Conservation (phyloP, 2,329 filamentous ascomycete genomes). For the Arthrobotrys conoides region DNA sequence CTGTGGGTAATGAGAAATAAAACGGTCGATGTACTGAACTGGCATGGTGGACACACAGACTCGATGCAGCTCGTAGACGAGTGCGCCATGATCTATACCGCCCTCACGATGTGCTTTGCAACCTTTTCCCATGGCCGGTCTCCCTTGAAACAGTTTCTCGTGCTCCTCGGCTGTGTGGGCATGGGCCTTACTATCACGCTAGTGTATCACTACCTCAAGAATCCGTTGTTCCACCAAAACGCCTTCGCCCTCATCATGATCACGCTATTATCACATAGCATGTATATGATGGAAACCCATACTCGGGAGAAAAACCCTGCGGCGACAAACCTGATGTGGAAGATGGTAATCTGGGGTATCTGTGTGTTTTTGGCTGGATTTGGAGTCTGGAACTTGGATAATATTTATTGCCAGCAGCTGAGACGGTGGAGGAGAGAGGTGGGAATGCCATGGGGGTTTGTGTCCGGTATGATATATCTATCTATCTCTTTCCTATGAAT, state of each 20-base stretch:
- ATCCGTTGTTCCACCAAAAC: conserved; percentile 85
- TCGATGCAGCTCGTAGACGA: conserved; percentile 75
- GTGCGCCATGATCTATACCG: conserved; percentile 75
- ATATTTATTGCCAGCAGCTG: conserved; percentile 78
- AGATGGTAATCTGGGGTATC: conserved; percentile 78
- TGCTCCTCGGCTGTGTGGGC: conserved; percentile 73
- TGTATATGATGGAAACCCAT: conserved; percentile 81
- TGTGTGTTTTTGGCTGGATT: conserved; percentile 81
- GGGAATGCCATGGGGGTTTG: conserved; percentile 82
- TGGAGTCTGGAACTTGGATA: conserved; percentile 83
- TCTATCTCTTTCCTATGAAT: conserved; percentile 7
- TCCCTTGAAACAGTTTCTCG: conserved; percentile 67
- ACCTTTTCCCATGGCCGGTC: conserved; percentile 80
- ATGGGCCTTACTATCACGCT: conserved; percentile 78
- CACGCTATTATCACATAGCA: conserved; percentile 78
- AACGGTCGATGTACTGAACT: background rate
- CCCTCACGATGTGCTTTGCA: conserved; percentile 74
- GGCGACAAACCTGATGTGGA: conserved; percentile 80
- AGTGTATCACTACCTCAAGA: conserved; percentile 84
- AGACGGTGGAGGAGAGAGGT: conserved; percentile 77
- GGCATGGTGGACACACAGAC: conserved; percentile 67
- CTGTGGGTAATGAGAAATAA: background rate
- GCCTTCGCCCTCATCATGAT: conserved; percentile 81
- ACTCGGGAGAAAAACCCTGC: conserved; percentile 69
- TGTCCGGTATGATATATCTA: conserved; percentile 69